Evolutionary conservation across 1,139 yeast species (phyloP).

Genomic region (Spathaspora sp.): DNA sequence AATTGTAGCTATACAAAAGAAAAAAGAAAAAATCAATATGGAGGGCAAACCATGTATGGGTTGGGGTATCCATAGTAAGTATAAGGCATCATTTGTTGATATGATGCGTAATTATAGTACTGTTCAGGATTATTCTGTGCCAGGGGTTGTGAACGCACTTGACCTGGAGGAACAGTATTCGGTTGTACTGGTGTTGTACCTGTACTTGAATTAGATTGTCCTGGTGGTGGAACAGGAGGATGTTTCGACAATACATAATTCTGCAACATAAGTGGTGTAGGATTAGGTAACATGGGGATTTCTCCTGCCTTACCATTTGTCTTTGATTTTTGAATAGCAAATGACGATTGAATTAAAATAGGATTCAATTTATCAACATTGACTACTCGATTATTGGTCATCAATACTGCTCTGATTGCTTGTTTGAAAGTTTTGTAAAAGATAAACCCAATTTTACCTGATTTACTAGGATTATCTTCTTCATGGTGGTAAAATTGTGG

Average conservation of each 20-base stretch:
- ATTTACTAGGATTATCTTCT: slow-evolving; percentile 28
- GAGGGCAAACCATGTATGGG: slow-evolving; percentile 11
- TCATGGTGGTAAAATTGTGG: slow-evolving; percentile 34
- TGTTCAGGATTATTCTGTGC: slow-evolving; percentile 1
- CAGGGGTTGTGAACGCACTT: slow-evolving; percentile 1
- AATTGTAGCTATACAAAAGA: not conserved
- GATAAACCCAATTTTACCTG: slow-evolving; percentile 45
- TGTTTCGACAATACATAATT: slow-evolving; percentile 1
- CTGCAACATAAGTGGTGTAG: slow-evolving; percentile 1
- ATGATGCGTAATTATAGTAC: slow-evolving; percentile 6
- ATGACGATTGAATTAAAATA: slow-evolving; percentile 38
- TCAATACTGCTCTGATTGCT: slow-evolving; percentile 40
- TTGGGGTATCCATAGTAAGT: slow-evolving; percentile 15
- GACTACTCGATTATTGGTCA: slow-evolving; percentile 32
- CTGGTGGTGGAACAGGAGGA: not conserved
- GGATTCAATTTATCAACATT: slow-evolving; percentile 20
- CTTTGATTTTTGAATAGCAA: slow-evolving; percentile 35
- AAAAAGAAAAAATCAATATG: not conserved
- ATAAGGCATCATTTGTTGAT: slow-evolving; percentile 14
- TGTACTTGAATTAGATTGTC: not conserved
- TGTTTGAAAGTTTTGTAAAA: slow-evolving; percentile 37
- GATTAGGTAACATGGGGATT: not conserved
- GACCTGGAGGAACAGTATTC: not conserved
- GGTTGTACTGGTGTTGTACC: not conserved
- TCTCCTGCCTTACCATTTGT: not conserved